phyloP scores from a whole-genome alignment of 768 basidiomycete species.

The Sporobolomyces roseus region DNA sequence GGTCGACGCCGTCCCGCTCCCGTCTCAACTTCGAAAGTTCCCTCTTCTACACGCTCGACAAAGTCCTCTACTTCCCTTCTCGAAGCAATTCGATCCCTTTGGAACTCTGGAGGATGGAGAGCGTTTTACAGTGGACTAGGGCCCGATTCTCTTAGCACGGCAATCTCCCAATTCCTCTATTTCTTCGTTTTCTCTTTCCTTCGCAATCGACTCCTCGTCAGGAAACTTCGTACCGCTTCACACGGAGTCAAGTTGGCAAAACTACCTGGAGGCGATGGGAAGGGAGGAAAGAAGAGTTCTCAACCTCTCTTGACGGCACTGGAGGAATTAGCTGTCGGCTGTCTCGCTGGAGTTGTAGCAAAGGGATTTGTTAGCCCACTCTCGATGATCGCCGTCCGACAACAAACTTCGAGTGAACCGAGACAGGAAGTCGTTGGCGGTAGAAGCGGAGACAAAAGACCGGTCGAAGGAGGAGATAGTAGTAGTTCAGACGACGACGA shows the following conservation, averaged over 20 bases:
- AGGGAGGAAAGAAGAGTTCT: neutral
- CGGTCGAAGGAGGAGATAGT: constrained; percentile 21
- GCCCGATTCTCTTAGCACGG: constrained; percentile 58
- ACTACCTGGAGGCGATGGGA: neutral
- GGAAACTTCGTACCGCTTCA: neutral
- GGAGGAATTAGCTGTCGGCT: constrained; percentile 59
- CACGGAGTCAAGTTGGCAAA: neutral
- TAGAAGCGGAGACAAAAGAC: constrained; percentile 38
- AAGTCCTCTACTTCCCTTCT: constrained; percentile 45
- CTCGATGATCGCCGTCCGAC: constrained; percentile 57
- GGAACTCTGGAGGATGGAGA: constrained; percentile 52
- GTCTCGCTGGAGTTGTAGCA: constrained; percentile 59
- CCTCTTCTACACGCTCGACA: too few species aligned
- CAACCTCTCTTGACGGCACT: constrained; percentile 46
- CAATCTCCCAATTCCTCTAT: constrained; percentile 61
- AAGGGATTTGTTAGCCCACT: constrained; percentile 59
- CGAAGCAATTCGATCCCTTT: constrained; percentile 49
- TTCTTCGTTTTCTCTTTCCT: constrained; percentile 61
- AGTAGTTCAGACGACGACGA: constrained; percentile 43
- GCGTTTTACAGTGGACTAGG: constrained; percentile 58
- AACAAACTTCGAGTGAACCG: constrained; percentile 54
- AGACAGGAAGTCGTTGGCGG: constrained; percentile 43
- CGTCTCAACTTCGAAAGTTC: neutral
- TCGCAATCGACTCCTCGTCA: constrained; percentile 42
- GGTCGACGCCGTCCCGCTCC: neutral